A percentile compares a stretch with the other conserved stretches of the same genome.
Evolutionary conservation across 805 yeast species (phyloP).

Genomic region (Metschnikowia arizonensis): DNA sequence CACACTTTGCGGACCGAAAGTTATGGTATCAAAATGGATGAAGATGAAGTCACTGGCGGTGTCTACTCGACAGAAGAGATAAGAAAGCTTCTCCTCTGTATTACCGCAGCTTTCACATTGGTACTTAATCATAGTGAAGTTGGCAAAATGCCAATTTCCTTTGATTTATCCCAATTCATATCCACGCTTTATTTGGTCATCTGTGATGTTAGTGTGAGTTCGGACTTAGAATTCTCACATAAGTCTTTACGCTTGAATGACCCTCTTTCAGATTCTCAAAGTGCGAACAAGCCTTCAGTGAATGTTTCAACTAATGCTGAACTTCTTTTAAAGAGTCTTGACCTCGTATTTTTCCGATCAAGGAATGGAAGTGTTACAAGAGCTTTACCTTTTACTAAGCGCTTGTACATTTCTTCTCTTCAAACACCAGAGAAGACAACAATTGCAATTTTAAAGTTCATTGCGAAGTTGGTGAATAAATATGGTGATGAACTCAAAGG

Average conservation of each 20-base stretch:
- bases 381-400: slow-evolving; percentile 78
- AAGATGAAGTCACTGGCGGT: slow-evolving; percentile 25
- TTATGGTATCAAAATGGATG: slow-evolving; percentile 15
- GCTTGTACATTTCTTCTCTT: slow-evolving; percentile 61
- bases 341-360: slow-evolving; percentile 74
- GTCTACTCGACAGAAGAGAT: slow-evolving; percentile 40
- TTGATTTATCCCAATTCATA: slow-evolving; percentile 76
- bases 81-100: slow-evolving; percentile 74
- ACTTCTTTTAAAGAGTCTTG: slow-evolving; percentile 69
- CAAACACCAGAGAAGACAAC: slow-evolving; percentile 88
- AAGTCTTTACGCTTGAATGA: slow-evolving; percentile 77
- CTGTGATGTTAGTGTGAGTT: slow-evolving; percentile 65
- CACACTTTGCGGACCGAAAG: slow-evolving; percentile 35
- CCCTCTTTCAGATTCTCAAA: slow-evolving; percentile 47
- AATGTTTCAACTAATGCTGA: slow-evolving; percentile 89
- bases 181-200: slow-evolving; percentile 68
- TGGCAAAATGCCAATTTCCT: slow-evolving; percentile 57
- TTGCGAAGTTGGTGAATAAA: slow-evolving; percentile 69
- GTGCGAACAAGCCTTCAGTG: slow-evolving; percentile 60
- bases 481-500: slow-evolving; percentile 68
- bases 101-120: slow-evolving; percentile 85
- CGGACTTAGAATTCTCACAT: slow-evolving; percentile 82
- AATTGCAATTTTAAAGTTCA: slow-evolving; percentile 69
- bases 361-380: slow-evolving; percentile 62
- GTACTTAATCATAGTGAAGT: slow-evolving; percentile 61